phyloP scores from a whole-genome alignment of 768 basidiomycete genomes.

The Tricholoma matsutake region DNA sequence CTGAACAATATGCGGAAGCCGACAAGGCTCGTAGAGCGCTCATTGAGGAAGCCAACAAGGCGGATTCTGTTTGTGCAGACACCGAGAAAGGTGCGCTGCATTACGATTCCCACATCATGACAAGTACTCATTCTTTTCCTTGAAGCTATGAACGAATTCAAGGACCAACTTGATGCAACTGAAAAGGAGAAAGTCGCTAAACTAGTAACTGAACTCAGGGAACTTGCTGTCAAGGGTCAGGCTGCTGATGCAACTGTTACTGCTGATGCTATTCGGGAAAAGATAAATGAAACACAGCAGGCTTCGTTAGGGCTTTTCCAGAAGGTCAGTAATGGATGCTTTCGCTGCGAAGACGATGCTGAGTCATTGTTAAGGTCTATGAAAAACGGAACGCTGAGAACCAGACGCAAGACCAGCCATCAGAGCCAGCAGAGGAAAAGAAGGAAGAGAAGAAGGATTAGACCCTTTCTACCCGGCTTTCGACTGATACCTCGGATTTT shows the following conservation, averaged over 20 bases:
- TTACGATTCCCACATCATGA: background rate
- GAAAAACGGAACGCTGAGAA: conserved; percentile 87
- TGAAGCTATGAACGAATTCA: conserved; percentile 93
- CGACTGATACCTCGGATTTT: background rate
- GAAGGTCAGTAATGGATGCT: conserved; percentile 48
- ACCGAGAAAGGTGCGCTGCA: conserved; percentile 82
- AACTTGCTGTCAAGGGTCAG: conserved; percentile 87
- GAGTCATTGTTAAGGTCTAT: conserved; percentile 51
- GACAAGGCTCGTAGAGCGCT: conserved; percentile 86
- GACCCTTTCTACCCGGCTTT: conserved; percentile 12
- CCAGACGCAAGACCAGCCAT: conserved; percentile 40
- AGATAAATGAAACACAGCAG: conserved; percentile 91
- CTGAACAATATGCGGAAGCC: conserved; percentile 89
- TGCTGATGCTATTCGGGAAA: conserved; percentile 85
- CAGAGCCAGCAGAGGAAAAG: conserved; percentile 36
- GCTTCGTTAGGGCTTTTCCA: conserved; percentile 97
- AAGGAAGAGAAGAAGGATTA: conserved; percentile 89
- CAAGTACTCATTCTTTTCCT: conserved; percentile 3
- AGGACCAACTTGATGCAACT: conserved; percentile 87
- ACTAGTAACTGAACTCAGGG: conserved; percentile 83
- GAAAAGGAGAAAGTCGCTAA: conserved; percentile 95
- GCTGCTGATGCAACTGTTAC: conserved; percentile 77
- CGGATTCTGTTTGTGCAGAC: conserved; percentile 89
- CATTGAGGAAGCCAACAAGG: conserved; percentile 97
- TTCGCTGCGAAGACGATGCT: background rate